phyloP scores from a whole-genome alignment of 306 rosid species.

The Trifolium subterraneum region DNA sequence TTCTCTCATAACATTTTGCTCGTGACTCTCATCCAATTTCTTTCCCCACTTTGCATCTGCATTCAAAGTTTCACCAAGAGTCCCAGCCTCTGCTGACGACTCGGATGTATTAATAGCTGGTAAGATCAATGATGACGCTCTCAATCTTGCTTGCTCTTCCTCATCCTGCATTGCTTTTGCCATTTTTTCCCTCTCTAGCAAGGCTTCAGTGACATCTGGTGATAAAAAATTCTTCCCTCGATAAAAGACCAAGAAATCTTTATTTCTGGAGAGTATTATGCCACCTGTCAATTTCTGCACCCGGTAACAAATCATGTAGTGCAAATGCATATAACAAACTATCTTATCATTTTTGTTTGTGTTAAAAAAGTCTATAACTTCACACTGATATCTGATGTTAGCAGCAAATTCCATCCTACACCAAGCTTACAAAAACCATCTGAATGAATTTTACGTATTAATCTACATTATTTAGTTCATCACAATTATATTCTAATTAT shows the following conservation, averaged over 20 bases:
- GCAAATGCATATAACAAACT: conserved; percentile 26
- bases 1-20: conserved; percentile 70
- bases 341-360: neutral
- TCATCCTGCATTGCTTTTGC: conserved; percentile 81
- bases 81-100: conserved; percentile 74
- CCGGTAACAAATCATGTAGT: conserved; percentile 23
- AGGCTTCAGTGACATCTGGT: conserved; percentile 71
- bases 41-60: conserved; percentile 97
- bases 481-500: neutral
- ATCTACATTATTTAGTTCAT: conserved; percentile 13
- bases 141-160: conserved; percentile 93
- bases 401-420: conserved; percentile 21
- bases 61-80: conserved; percentile 86
- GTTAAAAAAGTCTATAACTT: conserved; percentile 27
- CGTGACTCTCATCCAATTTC: conserved; percentile 61
- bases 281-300: conserved; percentile 92
- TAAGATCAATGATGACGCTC: conserved; percentile 71
- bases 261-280: conserved; percentile 82
- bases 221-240: conserved; percentile 92
- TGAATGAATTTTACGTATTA: conserved; percentile 2
- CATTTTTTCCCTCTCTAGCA: conserved; percentile 84
- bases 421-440: conserved; percentile 2
- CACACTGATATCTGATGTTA: conserved; percentile 21
- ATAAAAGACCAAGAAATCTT: conserved; percentile 91
- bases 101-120: conserved; percentile 51